A percentile compares a stretch with the other conserved stretches of the same genome.
Conservation (phyloP, 768 basidiomycete genomes). For the Sarcomyxa edulis region DNA sequence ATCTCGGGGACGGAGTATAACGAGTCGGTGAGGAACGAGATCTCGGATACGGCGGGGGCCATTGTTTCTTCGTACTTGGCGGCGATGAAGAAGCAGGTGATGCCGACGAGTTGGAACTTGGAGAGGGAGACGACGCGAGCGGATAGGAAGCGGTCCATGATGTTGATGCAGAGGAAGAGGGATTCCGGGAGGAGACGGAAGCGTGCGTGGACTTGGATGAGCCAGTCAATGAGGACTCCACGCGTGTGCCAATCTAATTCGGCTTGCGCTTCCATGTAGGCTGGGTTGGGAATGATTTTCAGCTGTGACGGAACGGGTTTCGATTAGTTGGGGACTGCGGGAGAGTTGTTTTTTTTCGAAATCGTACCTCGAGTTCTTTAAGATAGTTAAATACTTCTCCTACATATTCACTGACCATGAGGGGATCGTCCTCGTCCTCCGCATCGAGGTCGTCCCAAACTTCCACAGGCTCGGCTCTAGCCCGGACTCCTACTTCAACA, state of each 20-base stretch:
- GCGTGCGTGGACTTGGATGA: conserved; percentile 84
- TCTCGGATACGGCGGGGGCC: conserved; percentile 77
- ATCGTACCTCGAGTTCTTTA: conserved; percentile 69
- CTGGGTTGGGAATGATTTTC: conserved; percentile 69
- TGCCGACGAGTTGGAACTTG: conserved; percentile 89
- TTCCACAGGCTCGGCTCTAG: conserved; percentile 39
- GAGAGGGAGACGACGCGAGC: conserved; percentile 69
- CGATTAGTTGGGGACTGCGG: not conserved
- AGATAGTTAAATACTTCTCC: conserved; percentile 84
- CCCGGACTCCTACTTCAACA: conserved; percentile 58
- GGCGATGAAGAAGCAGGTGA: conserved; percentile 82
- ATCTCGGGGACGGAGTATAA: conserved; percentile 78
- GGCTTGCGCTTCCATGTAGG: conserved; percentile 81
- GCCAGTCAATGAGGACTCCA: conserved; percentile 86
- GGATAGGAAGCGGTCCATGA: conserved; percentile 74
- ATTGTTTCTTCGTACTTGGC: conserved; percentile 93
- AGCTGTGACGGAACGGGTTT: conserved; percentile 37
- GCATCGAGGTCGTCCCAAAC: conserved; percentile 84
- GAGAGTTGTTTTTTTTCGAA: too few relatives aligned
- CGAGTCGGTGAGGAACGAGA: conserved; percentile 74
- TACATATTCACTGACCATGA: conserved; percentile 92
- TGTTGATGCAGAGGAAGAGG: conserved; percentile 83
- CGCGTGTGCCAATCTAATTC: conserved; percentile 90
- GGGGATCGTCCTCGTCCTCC: conserved; percentile 83
- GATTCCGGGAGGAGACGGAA: conserved; percentile 89